phyloP scores from a whole-genome alignment of 2,329 filamentous ascomycete genomes.

The Talaromyces sp. region DNA sequence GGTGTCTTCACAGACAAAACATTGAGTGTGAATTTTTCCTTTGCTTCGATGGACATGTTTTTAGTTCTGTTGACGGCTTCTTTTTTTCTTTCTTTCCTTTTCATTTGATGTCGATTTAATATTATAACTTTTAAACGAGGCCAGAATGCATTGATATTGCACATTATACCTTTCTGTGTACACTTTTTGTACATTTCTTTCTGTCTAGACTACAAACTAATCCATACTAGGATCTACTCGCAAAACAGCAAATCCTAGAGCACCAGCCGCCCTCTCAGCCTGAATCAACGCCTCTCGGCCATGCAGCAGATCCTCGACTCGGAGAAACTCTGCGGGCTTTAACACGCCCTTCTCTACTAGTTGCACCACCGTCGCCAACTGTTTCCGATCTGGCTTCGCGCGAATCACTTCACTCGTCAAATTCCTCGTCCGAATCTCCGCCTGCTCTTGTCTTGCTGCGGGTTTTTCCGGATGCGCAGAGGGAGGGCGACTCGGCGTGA shows the following conservation, averaged over 20 bases:
- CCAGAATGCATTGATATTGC: slow-evolving; percentile 2
- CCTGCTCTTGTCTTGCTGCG: slow-evolving; percentile 3
- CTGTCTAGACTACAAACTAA: slow-evolving; percentile 2
- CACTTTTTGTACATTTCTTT: slow-evolving; percentile 4
- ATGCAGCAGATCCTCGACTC: slow-evolving; percentile 28
- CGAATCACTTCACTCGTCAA: slow-evolving; percentile 31
- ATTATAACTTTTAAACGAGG: neutral
- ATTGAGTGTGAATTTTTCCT: slow-evolving; percentile 5
- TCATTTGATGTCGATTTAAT: slow-evolving; percentile 5
- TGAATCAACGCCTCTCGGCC: slow-evolving; percentile 29
- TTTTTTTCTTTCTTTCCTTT: neutral
- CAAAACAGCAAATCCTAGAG: slow-evolving; percentile 13
- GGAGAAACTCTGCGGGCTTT: slow-evolving; percentile 25
- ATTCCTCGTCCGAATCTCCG: slow-evolving; percentile 17
- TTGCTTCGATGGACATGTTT: slow-evolving; percentile 13
- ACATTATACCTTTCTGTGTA: slow-evolving; percentile 3
- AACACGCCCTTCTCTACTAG: slow-evolving; percentile 32
- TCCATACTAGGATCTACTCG: slow-evolving; percentile 10
- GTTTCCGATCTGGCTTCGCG: slow-evolving; percentile 30
- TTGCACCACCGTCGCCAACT: slow-evolving; percentile 28
- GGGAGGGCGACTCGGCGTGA: slow-evolving; percentile 19
- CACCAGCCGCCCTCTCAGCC: slow-evolving; percentile 10
- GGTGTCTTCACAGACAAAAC: neutral
- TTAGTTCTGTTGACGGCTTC: slow-evolving; percentile 5
- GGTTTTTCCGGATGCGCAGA: slow-evolving; percentile 10